phyloP scores from a whole-genome alignment of 768 basidiomycete species.

The Russula emetica region DNA sequence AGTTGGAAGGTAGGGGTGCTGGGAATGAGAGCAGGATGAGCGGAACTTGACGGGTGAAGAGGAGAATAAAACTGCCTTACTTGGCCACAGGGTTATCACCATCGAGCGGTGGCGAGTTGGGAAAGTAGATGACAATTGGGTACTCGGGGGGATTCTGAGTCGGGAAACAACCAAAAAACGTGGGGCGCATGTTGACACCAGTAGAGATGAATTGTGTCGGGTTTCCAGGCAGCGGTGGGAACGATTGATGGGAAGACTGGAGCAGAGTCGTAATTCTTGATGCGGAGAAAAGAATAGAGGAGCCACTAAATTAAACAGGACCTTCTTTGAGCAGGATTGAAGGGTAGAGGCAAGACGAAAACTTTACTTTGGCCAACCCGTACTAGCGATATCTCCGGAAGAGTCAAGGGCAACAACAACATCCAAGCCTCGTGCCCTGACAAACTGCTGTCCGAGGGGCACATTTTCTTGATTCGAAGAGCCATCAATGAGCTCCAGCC shows the following conservation, averaged over 20 bases:
- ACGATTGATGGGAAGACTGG: conserved; percentile 50
- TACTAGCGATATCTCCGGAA: conserved; percentile 46
- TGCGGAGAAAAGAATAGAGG: conserved; percentile 44
- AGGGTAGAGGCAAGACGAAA: background rate
- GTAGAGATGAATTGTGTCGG: conserved; percentile 49
- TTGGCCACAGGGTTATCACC: conserved; percentile 62
- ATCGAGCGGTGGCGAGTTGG: conserved; percentile 66
- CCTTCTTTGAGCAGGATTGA: background rate
- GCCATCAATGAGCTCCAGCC: conserved; percentile 68
- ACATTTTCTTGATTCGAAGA: conserved; percentile 65
- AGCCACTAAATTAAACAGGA: conserved; percentile 42
- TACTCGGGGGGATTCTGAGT: conserved; percentile 46
- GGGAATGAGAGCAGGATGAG: conserved; percentile 11
- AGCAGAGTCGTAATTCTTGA: conserved; percentile 44
- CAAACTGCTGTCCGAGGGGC: conserved; percentile 66
- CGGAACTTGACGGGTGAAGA: background rate
- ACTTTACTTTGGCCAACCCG: conserved; percentile 64
- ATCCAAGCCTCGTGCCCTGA: conserved; percentile 64
- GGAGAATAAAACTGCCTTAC: conserved; percentile 35
- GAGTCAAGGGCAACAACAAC: conserved; percentile 73
- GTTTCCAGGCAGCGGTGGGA: conserved; percentile 59
- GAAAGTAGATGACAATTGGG: conserved; percentile 70
- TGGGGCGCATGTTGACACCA: conserved; percentile 62
- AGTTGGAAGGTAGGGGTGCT: conserved; percentile 59
- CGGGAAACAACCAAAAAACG: conserved; percentile 78